These are phyloP conservation scores for Neostapfia colusana DNA, from an alignment of 176 grass and related monocot genomes.

Conservation along the genomic window DNA sequence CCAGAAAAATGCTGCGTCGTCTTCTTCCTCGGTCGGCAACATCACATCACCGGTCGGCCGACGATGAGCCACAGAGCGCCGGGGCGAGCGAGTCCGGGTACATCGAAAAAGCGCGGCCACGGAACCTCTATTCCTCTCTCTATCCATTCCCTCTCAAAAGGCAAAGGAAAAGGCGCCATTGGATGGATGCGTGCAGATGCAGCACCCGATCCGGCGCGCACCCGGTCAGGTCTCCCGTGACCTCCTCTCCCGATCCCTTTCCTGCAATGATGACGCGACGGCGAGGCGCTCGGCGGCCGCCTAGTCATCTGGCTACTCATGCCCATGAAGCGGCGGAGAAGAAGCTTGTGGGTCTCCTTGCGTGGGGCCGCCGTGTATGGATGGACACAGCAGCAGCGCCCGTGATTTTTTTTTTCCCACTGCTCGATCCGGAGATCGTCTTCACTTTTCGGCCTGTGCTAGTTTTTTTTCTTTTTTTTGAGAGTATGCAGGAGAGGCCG, in stretches of 20 bases:
- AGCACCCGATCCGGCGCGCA: background rate
- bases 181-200: too few relatives aligned
- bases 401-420: background rate
- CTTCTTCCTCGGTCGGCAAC: background rate
- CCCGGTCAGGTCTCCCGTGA: conserved; percentile 19
- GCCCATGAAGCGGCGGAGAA: background rate
- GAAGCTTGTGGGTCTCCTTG: conserved; percentile 39
- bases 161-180: background rate
- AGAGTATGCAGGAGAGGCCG: too few relatives aligned
- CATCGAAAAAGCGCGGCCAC: background rate
- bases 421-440: background rate
- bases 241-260: background rate
- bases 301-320: background rate
- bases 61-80: background rate
- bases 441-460: background rate
- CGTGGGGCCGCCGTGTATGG: background rate
- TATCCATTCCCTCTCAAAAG: background rate
- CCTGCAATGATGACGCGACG: background rate
- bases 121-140: too few relatives aligned
- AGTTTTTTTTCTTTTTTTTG: too few relatives aligned
- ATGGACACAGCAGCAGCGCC: background rate
- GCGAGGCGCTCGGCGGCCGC: background rate
- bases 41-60: background rate
- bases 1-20: background rate
- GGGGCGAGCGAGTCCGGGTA: background rate